Conservation (phyloP, 2,329 filamentous ascomycete genomes). For the Colletotrichum sp. region DNA sequence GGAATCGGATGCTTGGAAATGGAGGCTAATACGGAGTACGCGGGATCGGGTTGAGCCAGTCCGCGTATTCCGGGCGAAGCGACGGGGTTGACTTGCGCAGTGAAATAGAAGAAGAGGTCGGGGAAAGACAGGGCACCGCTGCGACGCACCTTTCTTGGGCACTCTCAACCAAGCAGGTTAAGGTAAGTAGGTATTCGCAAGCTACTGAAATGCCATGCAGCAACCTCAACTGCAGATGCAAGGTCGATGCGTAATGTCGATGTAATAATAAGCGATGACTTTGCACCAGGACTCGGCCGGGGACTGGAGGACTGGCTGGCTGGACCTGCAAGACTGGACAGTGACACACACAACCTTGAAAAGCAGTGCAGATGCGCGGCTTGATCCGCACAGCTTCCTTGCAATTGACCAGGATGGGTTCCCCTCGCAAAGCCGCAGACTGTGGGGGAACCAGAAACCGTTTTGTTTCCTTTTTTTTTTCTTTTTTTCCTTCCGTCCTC, state of each 20-base stretch:
- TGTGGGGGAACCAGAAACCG: constrained; percentile 2
- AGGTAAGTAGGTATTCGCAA: not conserved
- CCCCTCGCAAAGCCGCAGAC: not conserved
- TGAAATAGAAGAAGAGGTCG: not conserved
- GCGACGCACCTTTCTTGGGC: not conserved
- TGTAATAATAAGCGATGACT: not conserved
- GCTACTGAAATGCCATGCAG: not conserved
- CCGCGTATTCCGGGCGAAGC: constrained; percentile 7
- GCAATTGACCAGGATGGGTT: not conserved
- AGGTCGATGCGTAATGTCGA: not conserved
- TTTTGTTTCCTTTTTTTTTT: not conserved
- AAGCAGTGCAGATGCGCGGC: constrained; percentile 1
- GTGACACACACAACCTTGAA: not conserved
- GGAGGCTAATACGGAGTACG: not conserved
- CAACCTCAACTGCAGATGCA: not conserved
- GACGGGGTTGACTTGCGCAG: not conserved
- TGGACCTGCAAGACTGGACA: not conserved
- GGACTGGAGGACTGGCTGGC: not conserved
- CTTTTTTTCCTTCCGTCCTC: not conserved
- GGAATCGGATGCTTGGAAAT: not conserved
- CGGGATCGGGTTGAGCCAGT: constrained; percentile 6
- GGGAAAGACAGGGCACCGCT: not conserved
- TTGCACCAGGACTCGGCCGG: not conserved
- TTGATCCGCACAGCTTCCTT: constrained; percentile 11
- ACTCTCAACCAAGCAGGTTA: not conserved